Evolutionary conservation across 371 early-diverging fungal genomes (phyloP).

Genomic region (Chytridiales sp.): DNA sequence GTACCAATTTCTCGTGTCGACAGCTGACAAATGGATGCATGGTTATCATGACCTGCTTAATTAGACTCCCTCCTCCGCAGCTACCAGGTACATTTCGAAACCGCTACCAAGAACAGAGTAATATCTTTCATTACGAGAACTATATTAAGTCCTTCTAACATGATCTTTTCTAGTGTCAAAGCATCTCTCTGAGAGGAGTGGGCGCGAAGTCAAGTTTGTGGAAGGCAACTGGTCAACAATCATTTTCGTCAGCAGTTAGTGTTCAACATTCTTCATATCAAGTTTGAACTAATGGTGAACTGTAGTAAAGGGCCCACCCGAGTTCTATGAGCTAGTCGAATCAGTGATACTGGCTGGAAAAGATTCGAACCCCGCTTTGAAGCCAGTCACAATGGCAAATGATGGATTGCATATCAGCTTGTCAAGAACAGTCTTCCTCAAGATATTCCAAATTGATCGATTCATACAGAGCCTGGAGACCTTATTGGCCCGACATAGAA

Average conservation of each 20-base stretch:
- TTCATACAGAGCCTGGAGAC: conserved; percentile 28
- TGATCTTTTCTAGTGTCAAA: no score
- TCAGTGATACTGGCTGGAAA: neutral
- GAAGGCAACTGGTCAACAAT: conserved; percentile 43
- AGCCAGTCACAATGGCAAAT: conserved; percentile 8
- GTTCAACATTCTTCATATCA: no score
- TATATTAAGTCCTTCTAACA: no score
- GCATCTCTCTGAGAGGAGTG: conserved; percentile 2
- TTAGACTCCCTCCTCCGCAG: conserved; percentile 19
- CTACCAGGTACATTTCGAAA: conserved; percentile 13
- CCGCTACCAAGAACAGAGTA: conserved; percentile 17
- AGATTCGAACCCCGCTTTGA: neutral
- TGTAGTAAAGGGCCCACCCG: conserved; percentile 16
- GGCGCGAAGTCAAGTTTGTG: conserved; percentile 10
- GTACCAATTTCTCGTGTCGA: no score
- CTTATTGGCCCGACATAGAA: no score
- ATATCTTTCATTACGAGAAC: neutral
- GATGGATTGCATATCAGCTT: conserved; percentile 36
- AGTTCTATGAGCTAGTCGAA: conserved; percentile 4
- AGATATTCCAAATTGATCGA: conserved; percentile 41
- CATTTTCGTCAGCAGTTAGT: conserved; percentile 24
- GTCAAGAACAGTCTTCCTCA: conserved; percentile 38
- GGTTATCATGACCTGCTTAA: no score
- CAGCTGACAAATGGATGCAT: no score
- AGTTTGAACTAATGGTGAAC: no score